These are phyloP conservation scores for Nemania sp. DNA, from an alignment of 2,329 filamentous ascomycete species.

Conservation along the genomic window DNA sequence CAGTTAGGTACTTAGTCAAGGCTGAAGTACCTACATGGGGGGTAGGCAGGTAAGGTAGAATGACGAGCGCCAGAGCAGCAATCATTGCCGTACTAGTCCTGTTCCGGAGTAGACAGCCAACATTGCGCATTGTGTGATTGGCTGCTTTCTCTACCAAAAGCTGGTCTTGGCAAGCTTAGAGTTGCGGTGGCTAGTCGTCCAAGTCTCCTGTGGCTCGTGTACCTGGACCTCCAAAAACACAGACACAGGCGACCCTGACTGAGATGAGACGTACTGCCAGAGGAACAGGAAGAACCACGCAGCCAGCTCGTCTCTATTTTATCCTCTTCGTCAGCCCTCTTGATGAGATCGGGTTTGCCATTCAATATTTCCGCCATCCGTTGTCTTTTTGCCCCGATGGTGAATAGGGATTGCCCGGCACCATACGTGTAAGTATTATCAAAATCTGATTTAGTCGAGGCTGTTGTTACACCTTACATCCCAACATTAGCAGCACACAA, in stretches of 20 bases:
- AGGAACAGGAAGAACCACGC: slow-evolving; percentile 38
- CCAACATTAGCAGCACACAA: slow-evolving; percentile 21
- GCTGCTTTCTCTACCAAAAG: slow-evolving; percentile 40
- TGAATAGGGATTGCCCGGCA: slow-evolving; percentile 6
- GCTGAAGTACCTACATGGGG: slow-evolving; percentile 12
- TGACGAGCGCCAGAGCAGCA: not conserved
- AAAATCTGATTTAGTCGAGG: slow-evolving; percentile 35
- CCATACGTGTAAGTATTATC: slow-evolving; percentile 28
- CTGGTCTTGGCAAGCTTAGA: slow-evolving; percentile 35
- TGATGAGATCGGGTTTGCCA: not conserved
- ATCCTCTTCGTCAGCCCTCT: slow-evolving; percentile 13
- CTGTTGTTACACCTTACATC: slow-evolving; percentile 46
- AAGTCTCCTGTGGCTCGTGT: slow-evolving; percentile 43
- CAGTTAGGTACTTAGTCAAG: not conserved
- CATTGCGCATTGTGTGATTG: slow-evolving; percentile 44
- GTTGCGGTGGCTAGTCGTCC: slow-evolving; percentile 27
- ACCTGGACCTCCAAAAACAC: slow-evolving; percentile 49
- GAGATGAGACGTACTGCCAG: slow-evolving; percentile 41
- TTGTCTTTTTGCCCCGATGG: not conserved
- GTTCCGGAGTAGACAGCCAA: slow-evolving; percentile 39
- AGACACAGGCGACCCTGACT: slow-evolving; percentile 43
- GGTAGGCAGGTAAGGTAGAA: not conserved
- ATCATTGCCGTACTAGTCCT: slow-evolving; percentile 32
- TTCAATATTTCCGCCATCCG: not conserved
- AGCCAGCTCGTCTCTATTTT: slow-evolving; percentile 19